Percentiles rank a stretch among this genome's conserved stretches.
Evolutionary conservation across 805 yeast genomes (phyloP).

Genomic region (Yarrowia alimentaria): DNA sequence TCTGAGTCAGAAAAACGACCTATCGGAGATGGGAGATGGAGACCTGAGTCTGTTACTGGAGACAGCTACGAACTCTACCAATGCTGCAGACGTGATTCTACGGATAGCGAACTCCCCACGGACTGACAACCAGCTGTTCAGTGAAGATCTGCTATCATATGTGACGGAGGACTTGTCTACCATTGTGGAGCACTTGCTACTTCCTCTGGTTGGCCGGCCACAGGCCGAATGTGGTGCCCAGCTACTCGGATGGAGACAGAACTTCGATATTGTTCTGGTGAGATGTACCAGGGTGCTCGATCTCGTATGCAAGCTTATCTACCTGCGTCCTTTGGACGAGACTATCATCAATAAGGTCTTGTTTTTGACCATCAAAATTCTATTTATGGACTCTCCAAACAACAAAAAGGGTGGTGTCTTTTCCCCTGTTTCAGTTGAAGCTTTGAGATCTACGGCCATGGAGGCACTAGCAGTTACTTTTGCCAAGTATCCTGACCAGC

Average conservation of each 20-base stretch:
- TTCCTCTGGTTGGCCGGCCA: not conserved
- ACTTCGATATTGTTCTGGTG: not conserved
- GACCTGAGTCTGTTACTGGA: not conserved
- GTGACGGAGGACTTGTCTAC: conserved; percentile 5
- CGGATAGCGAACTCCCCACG: conserved; percentile 4
- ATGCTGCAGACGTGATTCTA: conserved; percentile 2
- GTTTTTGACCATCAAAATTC: conserved; percentile 46
- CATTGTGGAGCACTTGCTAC: not conserved
- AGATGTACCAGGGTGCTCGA: not conserved
- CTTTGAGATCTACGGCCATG: conserved; percentile 36
- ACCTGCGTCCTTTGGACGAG: conserved; percentile 45
- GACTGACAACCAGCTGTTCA: conserved; percentile 18
- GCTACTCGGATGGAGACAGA: conserved; percentile 8
- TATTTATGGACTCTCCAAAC: conserved; percentile 43
- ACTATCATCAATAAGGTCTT: conserved; percentile 57
- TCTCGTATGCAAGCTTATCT: conserved; percentile 14
- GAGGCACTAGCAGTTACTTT: conserved; percentile 36
- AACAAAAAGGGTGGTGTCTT: conserved; percentile 37
- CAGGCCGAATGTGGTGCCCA: conserved; percentile 1
- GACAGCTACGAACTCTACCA: conserved; percentile 7
- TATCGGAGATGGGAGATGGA: not conserved
- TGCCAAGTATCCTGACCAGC: conserved; percentile 46
- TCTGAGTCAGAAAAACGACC: not conserved
- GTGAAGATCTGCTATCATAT: not conserved
- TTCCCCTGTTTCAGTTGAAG: conserved; percentile 35